These are phyloP conservation scores for Penicillium sclerotigenum DNA, from an alignment of 2,329 filamentous ascomycete species.

Conservation along the genomic window DNA sequence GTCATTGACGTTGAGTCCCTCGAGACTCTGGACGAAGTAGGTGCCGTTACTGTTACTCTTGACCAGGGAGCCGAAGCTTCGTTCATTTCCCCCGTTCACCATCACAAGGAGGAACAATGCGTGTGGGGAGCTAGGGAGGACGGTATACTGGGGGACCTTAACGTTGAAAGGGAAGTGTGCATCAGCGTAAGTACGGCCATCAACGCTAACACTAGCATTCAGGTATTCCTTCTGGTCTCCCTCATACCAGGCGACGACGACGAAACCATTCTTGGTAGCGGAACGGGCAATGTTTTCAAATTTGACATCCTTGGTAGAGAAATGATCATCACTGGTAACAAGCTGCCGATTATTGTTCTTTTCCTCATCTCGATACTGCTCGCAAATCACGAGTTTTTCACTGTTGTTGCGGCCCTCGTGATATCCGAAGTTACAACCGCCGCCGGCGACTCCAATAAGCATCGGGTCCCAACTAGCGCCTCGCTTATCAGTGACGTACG, in stretches of 20 bases:
- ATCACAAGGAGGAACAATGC: conserved; percentile 92
- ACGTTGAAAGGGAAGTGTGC: conserved; percentile 86
- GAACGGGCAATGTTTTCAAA: conserved; percentile 76
- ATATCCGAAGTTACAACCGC: conserved; percentile 85
- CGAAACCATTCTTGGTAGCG: conserved; percentile 94
- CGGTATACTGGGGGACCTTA: conserved; percentile 77
- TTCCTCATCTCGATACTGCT: conserved; percentile 62
- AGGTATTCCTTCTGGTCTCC: conserved; percentile 63
- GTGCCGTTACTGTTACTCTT: conserved; percentile 99
- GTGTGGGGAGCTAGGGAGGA: conserved; percentile 91
- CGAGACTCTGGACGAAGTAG: conserved; percentile 80
- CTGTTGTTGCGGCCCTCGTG: conserved; percentile 57
- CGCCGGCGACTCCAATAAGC: conserved; percentile 60
- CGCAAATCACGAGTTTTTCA: conserved; percentile 62
- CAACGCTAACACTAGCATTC: conserved; percentile 76
- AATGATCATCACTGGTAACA: conserved; percentile 75
- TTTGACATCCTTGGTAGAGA: conserved; percentile 61
- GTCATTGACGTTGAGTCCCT: conserved; percentile 75
- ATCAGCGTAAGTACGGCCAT: conserved; percentile 76
- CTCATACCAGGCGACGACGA: conserved; percentile 73
- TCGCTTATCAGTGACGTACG: conserved; percentile 74
- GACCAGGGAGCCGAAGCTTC: conserved; percentile 79
- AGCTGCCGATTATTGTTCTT: conserved; percentile 64
- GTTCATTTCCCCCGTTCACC: conserved; percentile 62
- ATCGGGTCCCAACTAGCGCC: conserved; percentile 75